phyloP scores from a whole-genome alignment of 495 filamentous ascomycete species.

The Niebla homalea region DNA sequence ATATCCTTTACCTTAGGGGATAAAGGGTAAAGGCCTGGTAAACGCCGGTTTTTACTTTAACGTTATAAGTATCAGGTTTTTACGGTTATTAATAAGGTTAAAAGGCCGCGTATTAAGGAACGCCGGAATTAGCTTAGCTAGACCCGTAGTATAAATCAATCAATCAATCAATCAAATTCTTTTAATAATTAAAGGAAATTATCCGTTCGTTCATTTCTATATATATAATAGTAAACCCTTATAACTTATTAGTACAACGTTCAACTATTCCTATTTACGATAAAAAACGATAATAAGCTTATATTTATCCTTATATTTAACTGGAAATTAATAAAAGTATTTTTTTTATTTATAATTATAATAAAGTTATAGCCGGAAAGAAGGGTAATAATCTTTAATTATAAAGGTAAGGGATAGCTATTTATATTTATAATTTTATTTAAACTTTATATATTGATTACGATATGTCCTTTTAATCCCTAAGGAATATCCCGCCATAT shows the following conservation, averaged over 20 bases:
- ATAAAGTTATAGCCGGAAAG: neutral
- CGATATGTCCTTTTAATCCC: neutral
- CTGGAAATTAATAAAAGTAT: slow-evolving; percentile 5
- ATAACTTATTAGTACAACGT: slow-evolving; percentile 3
- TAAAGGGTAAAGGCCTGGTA: no score
- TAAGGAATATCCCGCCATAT: neutral
- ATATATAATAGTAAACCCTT: neutral
- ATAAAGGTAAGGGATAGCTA: neutral
- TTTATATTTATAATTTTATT: slow-evolving; percentile 4
- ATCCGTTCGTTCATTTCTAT: neutral
- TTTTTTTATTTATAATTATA: neutral
- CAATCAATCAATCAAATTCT: no score
- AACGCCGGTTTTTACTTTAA: no score
- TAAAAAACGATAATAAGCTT: slow-evolving; percentile 3
- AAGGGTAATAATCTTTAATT: neutral
- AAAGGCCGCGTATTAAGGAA: no score
- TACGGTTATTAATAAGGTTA: no score
- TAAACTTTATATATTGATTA: slow-evolving; percentile 3
- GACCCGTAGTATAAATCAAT: no score
- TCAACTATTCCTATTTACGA: neutral
- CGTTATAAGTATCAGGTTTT: no score
- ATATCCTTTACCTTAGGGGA: no score
- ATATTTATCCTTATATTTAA: neutral
- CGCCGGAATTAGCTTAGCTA: no score
- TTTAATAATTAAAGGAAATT: neutral